A percentile compares a stretch with the other conserved stretches of the same genome.
Conservation (phyloP, 2,329 filamentous ascomycete species). For the Purpureocillium takamizusanense region DNA sequence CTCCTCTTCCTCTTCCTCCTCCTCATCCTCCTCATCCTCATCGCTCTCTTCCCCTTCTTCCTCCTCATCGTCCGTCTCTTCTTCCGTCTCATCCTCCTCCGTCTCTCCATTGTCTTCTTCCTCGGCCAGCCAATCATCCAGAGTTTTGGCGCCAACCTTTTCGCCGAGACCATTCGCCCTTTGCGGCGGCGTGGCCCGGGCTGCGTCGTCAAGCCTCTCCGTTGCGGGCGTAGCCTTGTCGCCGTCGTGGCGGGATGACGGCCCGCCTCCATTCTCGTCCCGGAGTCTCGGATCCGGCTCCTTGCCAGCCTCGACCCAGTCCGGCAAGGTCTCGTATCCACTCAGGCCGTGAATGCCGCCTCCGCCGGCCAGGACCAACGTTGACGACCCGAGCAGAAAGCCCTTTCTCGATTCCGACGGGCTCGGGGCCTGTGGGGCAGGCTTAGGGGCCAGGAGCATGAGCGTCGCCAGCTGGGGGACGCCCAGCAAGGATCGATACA, state of each 20-base stretch:
- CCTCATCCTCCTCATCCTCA: constrained; percentile 36
- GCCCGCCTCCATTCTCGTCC: constrained; percentile 38
- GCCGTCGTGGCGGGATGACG: constrained; percentile 19
- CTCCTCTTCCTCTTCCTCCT: constrained; percentile 43
- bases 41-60: constrained; percentile 44
- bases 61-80: constrained; percentile 39
- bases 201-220: constrained; percentile 53
- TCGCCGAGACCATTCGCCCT: constrained; percentile 45
- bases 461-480: constrained; percentile 83
- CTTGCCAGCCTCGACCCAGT: constrained; percentile 72
- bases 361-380: constrained; percentile 72
- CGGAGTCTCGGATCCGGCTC: constrained; percentile 73
- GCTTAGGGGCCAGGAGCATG: constrained; percentile 87
- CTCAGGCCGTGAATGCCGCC: constrained; percentile 63
- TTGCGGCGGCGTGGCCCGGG: constrained; percentile 23
- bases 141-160: constrained; percentile 57
- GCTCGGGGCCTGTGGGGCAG: constrained; percentile 80
- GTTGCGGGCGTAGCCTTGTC: constrained; percentile 44
- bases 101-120: constrained; percentile 48
- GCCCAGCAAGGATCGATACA: constrained; percentile 77
- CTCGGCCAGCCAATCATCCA: constrained; percentile 90
- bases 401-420: constrained; percentile 77
- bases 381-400: constrained; percentile 74
- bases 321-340: constrained; percentile 72
- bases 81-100: constrained; percentile 41